Conservation (phyloP, 495 filamentous ascomycete genomes). For the Penicillium dipodomyicola region DNA sequence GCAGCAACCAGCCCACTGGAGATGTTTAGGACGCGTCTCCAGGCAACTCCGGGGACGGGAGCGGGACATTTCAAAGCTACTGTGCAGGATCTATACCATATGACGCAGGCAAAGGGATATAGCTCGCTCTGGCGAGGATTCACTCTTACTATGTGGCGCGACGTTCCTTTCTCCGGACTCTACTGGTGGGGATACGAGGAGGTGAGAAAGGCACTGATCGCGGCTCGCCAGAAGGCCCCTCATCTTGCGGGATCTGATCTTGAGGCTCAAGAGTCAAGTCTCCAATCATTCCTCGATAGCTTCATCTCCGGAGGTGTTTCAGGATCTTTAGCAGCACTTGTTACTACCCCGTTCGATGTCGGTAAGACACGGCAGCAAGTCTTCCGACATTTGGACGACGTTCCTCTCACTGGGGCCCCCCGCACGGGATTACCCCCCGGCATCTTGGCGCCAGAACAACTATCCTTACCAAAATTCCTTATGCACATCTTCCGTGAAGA, state of each 20-base stretch:
- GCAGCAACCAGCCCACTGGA: constrained; percentile 86
- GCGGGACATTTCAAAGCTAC: constrained; percentile 71
- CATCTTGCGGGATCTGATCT: constrained; percentile 14
- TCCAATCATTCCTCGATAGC: constrained; percentile 68
- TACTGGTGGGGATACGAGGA: constrained; percentile 98
- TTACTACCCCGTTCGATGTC: constrained; percentile 95
- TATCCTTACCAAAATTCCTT: constrained; percentile 72
- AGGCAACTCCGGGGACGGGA: constrained; percentile 60
- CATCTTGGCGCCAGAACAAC: constrained; percentile 62
- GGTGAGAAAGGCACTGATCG: constrained; percentile 62
- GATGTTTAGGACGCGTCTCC: constrained; percentile 90
- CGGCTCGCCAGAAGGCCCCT: constrained; percentile 53
- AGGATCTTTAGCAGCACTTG: constrained; percentile 79
- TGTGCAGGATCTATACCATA: constrained; percentile 66
- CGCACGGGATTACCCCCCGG: constrained; percentile 20
- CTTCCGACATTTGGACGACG: constrained; percentile 54
- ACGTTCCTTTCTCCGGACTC: constrained; percentile 93
- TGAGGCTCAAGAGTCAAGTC: constrained; percentile 14
- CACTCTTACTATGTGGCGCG: constrained; percentile 89
- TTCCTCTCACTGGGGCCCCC: constrained; percentile 19
- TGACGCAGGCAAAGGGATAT: constrained; percentile 75
- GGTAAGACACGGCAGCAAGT: constrained; percentile 95
- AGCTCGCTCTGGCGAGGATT: constrained; percentile 89
- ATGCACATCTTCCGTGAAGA: constrained; percentile 85
- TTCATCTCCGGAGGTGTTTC: constrained; percentile 82